phyloP scores from a whole-genome alignment of 1,139 yeast species.

The Taiozyma sp. region DNA sequence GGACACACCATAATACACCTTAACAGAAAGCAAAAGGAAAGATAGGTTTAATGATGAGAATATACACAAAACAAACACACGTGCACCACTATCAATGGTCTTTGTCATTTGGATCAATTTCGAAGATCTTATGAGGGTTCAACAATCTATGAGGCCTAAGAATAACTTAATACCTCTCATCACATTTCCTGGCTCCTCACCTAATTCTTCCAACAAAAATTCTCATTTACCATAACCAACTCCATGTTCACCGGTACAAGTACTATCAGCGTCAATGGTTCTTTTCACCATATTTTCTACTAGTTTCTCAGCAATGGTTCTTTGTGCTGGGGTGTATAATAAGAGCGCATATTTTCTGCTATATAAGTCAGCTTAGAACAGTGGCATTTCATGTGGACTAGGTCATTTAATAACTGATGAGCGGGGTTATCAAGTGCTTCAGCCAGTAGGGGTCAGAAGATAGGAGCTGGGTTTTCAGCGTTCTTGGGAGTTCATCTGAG shows the following conservation, averaged over 20 bases:
- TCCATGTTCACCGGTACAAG: slow-evolving; percentile 92
- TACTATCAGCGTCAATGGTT: slow-evolving; percentile 69
- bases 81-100: slow-evolving; percentile 14
- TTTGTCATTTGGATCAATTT: slow-evolving; percentile 53
- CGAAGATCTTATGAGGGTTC: slow-evolving; percentile 76
- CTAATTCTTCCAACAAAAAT: slow-evolving; percentile 61
- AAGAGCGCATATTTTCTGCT: too few species aligned
- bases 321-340: slow-evolving; percentile 49
- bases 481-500: too few species aligned
- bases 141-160: slow-evolving; percentile 62
- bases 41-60: too few species aligned
- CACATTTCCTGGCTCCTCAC: slow-evolving; percentile 57
- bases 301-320: slow-evolving; percentile 43
- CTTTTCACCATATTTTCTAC: slow-evolving; percentile 68
- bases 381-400: too few species aligned
- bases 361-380: too few species aligned
- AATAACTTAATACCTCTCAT: slow-evolving; percentile 76
- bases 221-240: slow-evolving; percentile 79
- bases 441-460: too few species aligned
- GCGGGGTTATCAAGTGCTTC: too few species aligned
- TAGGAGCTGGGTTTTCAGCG: too few species aligned
- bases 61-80: too few species aligned
- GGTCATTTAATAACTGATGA: too few species aligned
- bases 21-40: too few species aligned
- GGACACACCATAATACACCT: neutral